Base-by-base conservation (phyloP, 2,329 filamentous ascomycete species). In the Aspergillus sp. region DNA sequence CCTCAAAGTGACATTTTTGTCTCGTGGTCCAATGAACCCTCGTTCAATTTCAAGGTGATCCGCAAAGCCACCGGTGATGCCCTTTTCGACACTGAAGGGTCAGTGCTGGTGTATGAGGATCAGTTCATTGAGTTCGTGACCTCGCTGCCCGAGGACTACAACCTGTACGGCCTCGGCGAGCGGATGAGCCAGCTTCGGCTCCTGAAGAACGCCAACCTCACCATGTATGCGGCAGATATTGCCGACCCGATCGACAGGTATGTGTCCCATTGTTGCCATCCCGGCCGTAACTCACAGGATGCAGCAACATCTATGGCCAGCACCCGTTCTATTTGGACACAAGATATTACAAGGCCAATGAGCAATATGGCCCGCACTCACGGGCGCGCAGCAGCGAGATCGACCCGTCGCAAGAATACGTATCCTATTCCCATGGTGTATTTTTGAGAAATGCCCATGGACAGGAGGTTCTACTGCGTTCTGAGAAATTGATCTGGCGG, bases 301-400 rank as follows among this genome's bases (percentile, higher is more conserved):
- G 54, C 55, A 75, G 73, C 12, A 93, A 93, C 66, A 79, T 92
- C 6, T 95, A 95, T 67, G 90, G 91, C 6, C 83, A 81, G 46
- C 91, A 95, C 66, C 88, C 91, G 0, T 86, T 93, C 69, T 95
- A 94, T 70, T 78, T 93, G 4, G 91, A 94, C 63, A 93, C 90
- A 1, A 83, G 90, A 58, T 94, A 92, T 75, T 91, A 87, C 66
- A 81, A 87, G 63, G 77, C 82, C 11, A 78, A 83, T 52, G 71
- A 76, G 47, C 42, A 54, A 1, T 78, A 79, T 4, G 82, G 82
- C 4, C 74, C 78, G 32, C 76, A 84, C 52, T 80, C 77, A 1
- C 84, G 88, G 24, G 78, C 84, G 14, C 82, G 82, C 52, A 76
- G 74, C 24, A 79, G 86, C 60, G 79, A 85, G 12, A 80, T 83